Evolutionary conservation across 2,329 filamentous ascomycete genomes (phyloP).

Genomic region (Pleomassaria siparia): DNA sequence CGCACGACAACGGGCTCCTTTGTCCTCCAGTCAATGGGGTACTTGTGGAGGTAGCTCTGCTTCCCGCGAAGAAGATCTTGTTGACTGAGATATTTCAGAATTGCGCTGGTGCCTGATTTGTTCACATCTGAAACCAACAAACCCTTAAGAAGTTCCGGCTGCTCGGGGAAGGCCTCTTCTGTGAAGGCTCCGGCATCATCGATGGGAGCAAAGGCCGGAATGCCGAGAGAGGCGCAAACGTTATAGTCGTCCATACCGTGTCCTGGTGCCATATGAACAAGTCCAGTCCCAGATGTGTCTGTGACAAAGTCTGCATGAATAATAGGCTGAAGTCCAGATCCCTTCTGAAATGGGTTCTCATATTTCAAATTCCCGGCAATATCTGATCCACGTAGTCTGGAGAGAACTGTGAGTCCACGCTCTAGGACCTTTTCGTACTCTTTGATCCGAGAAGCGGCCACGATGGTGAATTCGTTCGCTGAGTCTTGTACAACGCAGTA

Average conservation of each 20-base stretch:
- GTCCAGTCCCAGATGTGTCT: conserved; percentile 82
- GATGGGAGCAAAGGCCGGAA: conserved; percentile 77
- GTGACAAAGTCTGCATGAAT: conserved; percentile 89
- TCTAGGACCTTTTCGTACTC: conserved; percentile 41
- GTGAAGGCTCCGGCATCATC: conserved; percentile 82
- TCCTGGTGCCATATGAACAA: conserved; percentile 93
- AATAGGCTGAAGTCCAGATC: conserved; percentile 64
- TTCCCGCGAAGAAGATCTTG: conserved; percentile 62
- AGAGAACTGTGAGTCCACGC: conserved; percentile 49
- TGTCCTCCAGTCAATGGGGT: conserved; percentile 96
- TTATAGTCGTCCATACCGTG: conserved; percentile 98
- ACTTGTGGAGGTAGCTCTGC: conserved; percentile 82
- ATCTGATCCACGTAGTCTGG: conserved; percentile 64
- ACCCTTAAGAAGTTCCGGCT: conserved; percentile 68
- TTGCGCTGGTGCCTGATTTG: conserved; percentile 52
- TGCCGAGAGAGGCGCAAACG: conserved; percentile 68
- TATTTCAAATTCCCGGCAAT: conserved; percentile 67
- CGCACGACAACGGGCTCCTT: conserved; percentile 89
- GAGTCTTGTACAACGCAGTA: conserved; percentile 66
- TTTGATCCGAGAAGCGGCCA: conserved; percentile 72
- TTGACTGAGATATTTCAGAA: conserved; percentile 66
- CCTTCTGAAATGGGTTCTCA: conserved; percentile 67
- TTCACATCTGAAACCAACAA: conserved; percentile 72
- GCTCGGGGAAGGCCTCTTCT: conserved; percentile 70
- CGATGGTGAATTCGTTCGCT: conserved; percentile 62